Evolutionary conservation across 208 protist genomes (phyloP).

Genomic region (Trypanosoma lewisi): DNA sequence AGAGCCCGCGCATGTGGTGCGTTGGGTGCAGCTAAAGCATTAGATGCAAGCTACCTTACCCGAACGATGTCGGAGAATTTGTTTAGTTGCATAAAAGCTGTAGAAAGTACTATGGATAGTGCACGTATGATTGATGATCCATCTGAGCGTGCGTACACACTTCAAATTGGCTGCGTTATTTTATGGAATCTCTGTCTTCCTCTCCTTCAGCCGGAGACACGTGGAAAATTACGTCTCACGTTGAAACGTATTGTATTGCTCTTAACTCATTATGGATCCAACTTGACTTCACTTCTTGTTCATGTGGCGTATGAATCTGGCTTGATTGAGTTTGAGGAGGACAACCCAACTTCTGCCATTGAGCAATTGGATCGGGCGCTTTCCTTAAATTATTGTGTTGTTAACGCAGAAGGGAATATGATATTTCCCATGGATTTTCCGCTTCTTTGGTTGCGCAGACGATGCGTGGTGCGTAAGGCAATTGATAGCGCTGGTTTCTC

Average conservation of each 20-base stretch:
- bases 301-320: slow-evolving; percentile 59
- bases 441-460: slow-evolving; percentile 44
- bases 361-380: slow-evolving; percentile 33
- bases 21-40: slow-evolving; percentile 24
- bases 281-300: slow-evolving; percentile 32
- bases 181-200: slow-evolving; percentile 74
- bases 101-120: slow-evolving; percentile 60
- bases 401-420: slow-evolving; percentile 20
- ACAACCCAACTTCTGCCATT: slow-evolving; percentile 46
- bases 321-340: slow-evolving; percentile 66
- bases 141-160: slow-evolving; percentile 60
- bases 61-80: slow-evolving; percentile 30
- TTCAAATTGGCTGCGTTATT: slow-evolving; percentile 57
- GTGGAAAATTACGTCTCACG: slow-evolving; percentile 34
- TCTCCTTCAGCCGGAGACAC: slow-evolving; percentile 40
- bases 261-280: slow-evolving; percentile 13
- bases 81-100: slow-evolving; percentile 32
- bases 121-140: slow-evolving; percentile 59
- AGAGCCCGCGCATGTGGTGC: slow-evolving; percentile 23
- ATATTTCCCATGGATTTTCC: slow-evolving; percentile 53
- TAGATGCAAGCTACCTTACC: slow-evolving; percentile 54
- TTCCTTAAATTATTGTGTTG: slow-evolving; percentile 22
- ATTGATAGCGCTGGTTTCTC: slow-evolving; percentile 27
- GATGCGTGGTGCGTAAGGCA: slow-evolving; percentile 31
- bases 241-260: slow-evolving; percentile 31